Conservation (phyloP, 2,329 filamentous ascomycete species). For the Pseudocercospora vitis region DNA sequence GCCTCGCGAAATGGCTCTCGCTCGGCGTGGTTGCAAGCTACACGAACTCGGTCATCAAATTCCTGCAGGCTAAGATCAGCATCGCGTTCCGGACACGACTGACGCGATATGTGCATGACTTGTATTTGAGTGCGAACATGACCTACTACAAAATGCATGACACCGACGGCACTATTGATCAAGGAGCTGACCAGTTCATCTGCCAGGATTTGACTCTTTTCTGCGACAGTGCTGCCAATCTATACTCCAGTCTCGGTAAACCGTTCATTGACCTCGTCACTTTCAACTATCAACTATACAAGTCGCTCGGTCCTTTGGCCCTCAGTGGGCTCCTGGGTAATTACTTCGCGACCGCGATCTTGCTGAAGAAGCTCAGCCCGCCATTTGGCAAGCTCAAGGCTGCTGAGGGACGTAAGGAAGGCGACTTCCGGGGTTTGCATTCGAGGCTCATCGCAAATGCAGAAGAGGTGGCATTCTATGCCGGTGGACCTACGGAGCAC, state of each 20-base stretch:
- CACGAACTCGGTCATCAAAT: constrained; percentile 99
- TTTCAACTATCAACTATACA: constrained; percentile 96
- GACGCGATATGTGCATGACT: constrained; percentile 93
- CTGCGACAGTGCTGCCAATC: constrained; percentile 83
- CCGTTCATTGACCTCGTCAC: constrained; percentile 95
- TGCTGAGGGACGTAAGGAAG: constrained; percentile 90
- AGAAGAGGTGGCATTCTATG: constrained; percentile 97
- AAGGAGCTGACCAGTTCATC: constrained; percentile 93
- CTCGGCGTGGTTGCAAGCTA: constrained; percentile 92
- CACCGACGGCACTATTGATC: constrained; percentile 86
- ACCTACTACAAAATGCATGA: constrained; percentile 97
- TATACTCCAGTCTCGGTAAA: constrained; percentile 97
- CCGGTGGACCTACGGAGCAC: constrained; percentile 92
- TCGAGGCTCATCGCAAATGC: constrained; percentile 92
- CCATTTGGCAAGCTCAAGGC: constrained; percentile 97
- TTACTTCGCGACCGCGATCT: constrained; percentile 90
- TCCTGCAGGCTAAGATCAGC: constrained; percentile 93
- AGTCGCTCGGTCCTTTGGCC: constrained; percentile 83
- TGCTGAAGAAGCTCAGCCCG: constrained; percentile 83
- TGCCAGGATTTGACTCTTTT: constrained; percentile 96
- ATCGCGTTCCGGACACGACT: constrained; percentile 95
- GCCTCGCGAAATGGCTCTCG: constrained; percentile 91
- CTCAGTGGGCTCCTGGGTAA: constrained; percentile 83
- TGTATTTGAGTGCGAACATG: constrained; percentile 91
- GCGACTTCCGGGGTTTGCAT: constrained; percentile 89